Conservation (phyloP, 768 basidiomycete genomes). For the Leucogyrophana mollusca region DNA sequence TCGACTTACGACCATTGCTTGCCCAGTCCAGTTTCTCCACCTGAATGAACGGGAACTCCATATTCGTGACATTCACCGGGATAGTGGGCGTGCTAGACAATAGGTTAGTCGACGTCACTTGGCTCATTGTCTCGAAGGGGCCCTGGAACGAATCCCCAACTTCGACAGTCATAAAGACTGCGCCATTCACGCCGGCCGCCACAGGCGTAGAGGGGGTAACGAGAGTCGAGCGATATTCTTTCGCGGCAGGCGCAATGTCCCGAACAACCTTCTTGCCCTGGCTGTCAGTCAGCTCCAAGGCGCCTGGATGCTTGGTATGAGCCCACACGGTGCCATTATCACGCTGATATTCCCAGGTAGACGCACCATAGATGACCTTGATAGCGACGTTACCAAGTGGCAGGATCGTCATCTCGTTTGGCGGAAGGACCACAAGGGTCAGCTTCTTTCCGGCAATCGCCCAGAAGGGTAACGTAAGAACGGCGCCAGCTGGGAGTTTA, state of each 20-base stretch:
- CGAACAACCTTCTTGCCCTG: no score
- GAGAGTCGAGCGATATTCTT: no score
- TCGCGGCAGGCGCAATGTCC: no score
- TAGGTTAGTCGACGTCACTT: no score
- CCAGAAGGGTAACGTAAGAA: conserved; percentile 10
- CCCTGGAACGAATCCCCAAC: no score
- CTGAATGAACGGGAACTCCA: conserved; percentile 23
- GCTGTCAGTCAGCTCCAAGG: no score
- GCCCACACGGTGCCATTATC: no score
- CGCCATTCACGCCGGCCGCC: no score
- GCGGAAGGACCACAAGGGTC: conserved; percentile 19
- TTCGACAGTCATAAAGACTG: no score
- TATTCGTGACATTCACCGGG: conserved; percentile 13
- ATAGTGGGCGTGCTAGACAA: conserved; percentile 11
- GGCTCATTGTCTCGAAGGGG: no score
- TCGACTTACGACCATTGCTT: conserved; percentile 11
- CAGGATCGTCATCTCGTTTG: not conserved
- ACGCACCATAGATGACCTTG: conserved; percentile 20
- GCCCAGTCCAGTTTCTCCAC: conserved; percentile 25
- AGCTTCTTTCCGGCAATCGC: conserved; percentile 16
- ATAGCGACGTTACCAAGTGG: conserved; percentile 8
- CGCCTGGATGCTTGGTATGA: no score
- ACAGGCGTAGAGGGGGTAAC: no score
- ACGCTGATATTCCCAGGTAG: conserved; percentile 5
- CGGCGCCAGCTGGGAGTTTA: conserved; percentile 4